A percentile compares a stretch with the other conserved stretches of the same genome.
Conservation (phyloP, 1,284 basidiomycete genomes). For the Vanrija pseudolonga region DNA sequence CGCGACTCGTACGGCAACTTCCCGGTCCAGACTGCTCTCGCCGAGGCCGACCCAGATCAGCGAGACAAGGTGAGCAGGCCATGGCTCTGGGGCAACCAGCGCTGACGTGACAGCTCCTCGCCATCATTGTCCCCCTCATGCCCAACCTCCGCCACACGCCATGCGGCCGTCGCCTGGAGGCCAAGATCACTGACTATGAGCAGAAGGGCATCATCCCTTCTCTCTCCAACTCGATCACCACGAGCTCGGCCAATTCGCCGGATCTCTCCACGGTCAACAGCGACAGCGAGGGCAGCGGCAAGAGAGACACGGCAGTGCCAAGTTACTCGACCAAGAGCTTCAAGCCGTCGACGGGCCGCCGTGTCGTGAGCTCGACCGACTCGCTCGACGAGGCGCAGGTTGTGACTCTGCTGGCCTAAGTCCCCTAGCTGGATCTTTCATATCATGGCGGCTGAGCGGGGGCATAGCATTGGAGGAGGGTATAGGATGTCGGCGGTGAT, state of each 20-base stretch:
- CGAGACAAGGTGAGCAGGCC: slow-evolving; percentile 22
- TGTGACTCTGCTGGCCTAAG: too few relatives aligned
- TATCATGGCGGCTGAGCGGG: background rate
- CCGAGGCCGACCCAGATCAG: slow-evolving; percentile 29
- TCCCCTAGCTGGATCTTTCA: background rate
- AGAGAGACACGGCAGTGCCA: background rate
- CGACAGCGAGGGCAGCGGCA: background rate
- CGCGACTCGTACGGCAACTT: slow-evolving; percentile 44
- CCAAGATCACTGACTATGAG: slow-evolving; percentile 25
- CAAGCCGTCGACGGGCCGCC: background rate
- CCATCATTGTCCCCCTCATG: slow-evolving; percentile 31
- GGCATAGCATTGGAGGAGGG: background rate
- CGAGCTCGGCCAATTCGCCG: slow-evolving; percentile 1
- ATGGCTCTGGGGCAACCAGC: too few relatives aligned
- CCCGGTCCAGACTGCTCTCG: slow-evolving; percentile 41
- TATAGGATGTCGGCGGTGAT: background rate
- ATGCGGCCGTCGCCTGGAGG: slow-evolving; percentile 39
- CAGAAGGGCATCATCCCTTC: slow-evolving; percentile 7
- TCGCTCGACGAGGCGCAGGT: slow-evolving; percentile 1
- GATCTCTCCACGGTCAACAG: background rate
- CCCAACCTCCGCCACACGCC: slow-evolving; percentile 37
- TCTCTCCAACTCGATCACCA: background rate
- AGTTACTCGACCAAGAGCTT: background rate
- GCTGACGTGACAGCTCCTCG: slow-evolving; percentile 23
- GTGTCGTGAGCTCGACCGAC: slow-evolving; percentile 4